Base-by-base conservation (phyloP, 148 eudicot genomes). In the Rhododendron griersonianum region DNA sequence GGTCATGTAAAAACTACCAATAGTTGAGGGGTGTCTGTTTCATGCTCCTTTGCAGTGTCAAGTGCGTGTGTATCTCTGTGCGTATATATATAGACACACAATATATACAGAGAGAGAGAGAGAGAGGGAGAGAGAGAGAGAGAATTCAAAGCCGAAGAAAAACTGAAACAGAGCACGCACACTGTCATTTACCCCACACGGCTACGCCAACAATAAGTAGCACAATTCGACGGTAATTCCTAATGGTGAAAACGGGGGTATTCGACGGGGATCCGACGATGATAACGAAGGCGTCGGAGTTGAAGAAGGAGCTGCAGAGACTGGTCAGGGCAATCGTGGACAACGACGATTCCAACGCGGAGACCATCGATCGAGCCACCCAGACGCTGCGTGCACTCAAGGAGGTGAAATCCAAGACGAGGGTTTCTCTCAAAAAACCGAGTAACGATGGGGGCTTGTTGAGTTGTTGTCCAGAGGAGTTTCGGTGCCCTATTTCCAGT, bases 401-500 rank as follows among this genome's bases (percentile, higher is more conserved):
- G 86, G 94, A 93, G 7, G 86, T 91, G 83, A 94, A 96, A 83
- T 57, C 88, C 53, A 87, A 82, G 85, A 89, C 78, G 78, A 81
- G 91, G 75, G 65, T 84, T 37, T 88, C 92, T 78, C 85, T 87
- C 37, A 30, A 16, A 71, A 71, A 71, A 71, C n/a, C 79, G 59
- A 81, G 47, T 86, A 23, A 28, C 41, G 61, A 21, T 67, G 74
- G 33, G 15, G 74, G 74, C 19, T 44, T 48, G 2, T 67, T 6
- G 59, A 23, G 44, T 50, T 87, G n/a, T 50, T 88, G 21, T 79
- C 99, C 99, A 10, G 90, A 91, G 25, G 93, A 92, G 85, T 97
- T 92, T 83, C 86, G 90, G 51, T 97, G 99, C 76, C 98, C 99
- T 28, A 92, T 97, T 81, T 97, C 99, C 13, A 93, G 95, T 76